Percentiles rank a stretch among this genome's conserved stretches.
Conservation (phyloP, 805 yeast species). For the Metschnikowia arizonensis region DNA sequence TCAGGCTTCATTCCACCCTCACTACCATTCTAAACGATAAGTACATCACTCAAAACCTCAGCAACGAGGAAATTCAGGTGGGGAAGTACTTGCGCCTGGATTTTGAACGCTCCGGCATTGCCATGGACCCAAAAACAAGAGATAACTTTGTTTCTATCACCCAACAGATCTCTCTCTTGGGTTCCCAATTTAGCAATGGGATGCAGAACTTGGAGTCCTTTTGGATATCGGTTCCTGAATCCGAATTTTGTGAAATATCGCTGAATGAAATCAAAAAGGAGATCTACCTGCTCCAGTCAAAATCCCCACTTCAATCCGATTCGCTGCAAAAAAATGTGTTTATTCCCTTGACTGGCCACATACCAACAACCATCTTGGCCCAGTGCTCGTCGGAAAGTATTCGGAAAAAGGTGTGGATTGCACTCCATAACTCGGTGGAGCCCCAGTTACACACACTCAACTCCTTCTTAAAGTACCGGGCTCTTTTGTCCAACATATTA, state of each 20-base stretch:
- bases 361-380: conserved; percentile 63
- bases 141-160: conserved; percentile 71
- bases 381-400: conserved; percentile 52
- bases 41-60: conserved; percentile 31
- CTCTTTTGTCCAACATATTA: conserved; percentile 65
- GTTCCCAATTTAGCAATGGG: conserved; percentile 68
- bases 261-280: conserved; percentile 22
- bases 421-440: conserved; percentile 60
- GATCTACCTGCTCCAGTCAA: conserved; percentile 26
- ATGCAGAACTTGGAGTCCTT: conserved; percentile 32
- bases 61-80: conserved; percentile 74
- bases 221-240: conserved; percentile 34
- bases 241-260: conserved; percentile 29
- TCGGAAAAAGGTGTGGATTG: conserved; percentile 70
- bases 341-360: conserved; percentile 48
- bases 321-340: conserved; percentile 4
- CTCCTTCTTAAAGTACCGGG: conserved; percentile 59
- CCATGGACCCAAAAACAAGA: conserved; percentile 63
- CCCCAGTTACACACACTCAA: conserved; percentile 60
- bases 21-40: conserved; percentile 44
- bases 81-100: conserved; percentile 78
- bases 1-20: conserved; percentile 60
- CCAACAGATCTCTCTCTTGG: conserved; percentile 73
- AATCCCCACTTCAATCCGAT: conserved; percentile 15
- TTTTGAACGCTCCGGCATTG: conserved; percentile 86